A percentile compares a stretch with the other conserved stretches of the same genome.
phyloP scores from a whole-genome alignment of 176 grass and related monocot species.

The Cocos nucifera region DNA sequence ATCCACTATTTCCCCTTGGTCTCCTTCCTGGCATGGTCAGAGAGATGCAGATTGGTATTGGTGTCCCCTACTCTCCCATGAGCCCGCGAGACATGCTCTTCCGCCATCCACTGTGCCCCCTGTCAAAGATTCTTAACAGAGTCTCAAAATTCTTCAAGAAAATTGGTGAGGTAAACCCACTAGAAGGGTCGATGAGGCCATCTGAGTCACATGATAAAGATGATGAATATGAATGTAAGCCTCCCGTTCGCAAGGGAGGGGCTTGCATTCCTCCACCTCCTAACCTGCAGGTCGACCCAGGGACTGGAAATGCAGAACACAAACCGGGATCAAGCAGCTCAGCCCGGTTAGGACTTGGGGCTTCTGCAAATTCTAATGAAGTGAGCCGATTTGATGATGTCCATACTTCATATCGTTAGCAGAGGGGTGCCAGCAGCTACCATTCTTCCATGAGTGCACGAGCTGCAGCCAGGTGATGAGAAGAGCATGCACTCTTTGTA shows the following conservation, averaged over 20 bases:
- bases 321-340: slow-evolving; percentile 40
- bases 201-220: slow-evolving; percentile 40
- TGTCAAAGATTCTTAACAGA: slow-evolving; percentile 64
- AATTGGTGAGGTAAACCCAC: slow-evolving; percentile 84
- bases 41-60: slow-evolving; percentile 88
- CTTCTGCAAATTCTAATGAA: slow-evolving; percentile 44
- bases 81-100: slow-evolving; percentile 86
- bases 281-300: slow-evolving; percentile 64
- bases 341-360: slow-evolving; percentile 61
- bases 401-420: slow-evolving; percentile 71
- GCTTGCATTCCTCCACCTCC: slow-evolving; percentile 81
- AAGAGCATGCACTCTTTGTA: too few relatives aligned
- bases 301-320: slow-evolving; percentile 52
- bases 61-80: slow-evolving; percentile 85
- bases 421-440: slow-evolving; percentile 79
- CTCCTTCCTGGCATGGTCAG: too few relatives aligned
- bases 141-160: slow-evolving; percentile 90
- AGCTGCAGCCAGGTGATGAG: slow-evolving; percentile 23
- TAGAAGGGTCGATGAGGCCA: slow-evolving; percentile 60
- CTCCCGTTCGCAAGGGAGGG: slow-evolving; percentile 58
- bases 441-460: slow-evolving; percentile 72
- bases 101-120: slow-evolving; percentile 62
- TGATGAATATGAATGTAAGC: slow-evolving; percentile 52
- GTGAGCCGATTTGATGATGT: slow-evolving; percentile 79
- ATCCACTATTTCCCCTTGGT: slow-evolving; percentile 96